Evolutionary conservation across 2,329 filamentous ascomycete species (phyloP), one percentile per base, ranked within the genome.

Genomic region (Dothidotthia symphoricarpi): DNA sequence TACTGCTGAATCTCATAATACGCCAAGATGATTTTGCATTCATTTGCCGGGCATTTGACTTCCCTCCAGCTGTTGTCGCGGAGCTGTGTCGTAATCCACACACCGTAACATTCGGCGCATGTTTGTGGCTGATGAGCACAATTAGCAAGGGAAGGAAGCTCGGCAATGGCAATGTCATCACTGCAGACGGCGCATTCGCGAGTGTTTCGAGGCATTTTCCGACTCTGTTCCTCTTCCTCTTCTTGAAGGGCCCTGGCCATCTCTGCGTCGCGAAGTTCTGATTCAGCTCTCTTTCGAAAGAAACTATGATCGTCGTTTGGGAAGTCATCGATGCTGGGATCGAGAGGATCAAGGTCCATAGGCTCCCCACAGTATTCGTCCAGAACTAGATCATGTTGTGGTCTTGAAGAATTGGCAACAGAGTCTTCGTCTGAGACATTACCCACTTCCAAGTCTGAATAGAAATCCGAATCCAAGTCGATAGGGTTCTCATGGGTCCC

Each of bases 41-140:
- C 72, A 8, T 12, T 34, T 9, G 38, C 51, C 0, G 77, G 76
- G 39, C 78, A 83, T 34, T 61, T 66, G 29, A 80, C 70, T 12
- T 71, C 63, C 16, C 69, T 69, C 69, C 73, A 74, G 3, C 60
- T 57, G 37, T 65, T 69, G 5, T 38, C 46, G 15, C 57, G 46
- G 7, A 72, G 53, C 40, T 71, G 63, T 2, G 63, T 55, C 4
- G 54, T 49, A 17, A 72, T 59, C 69, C 69, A 73, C 7, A 8
- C 36, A 3, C 62, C 41, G 16, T 68, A 63, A 42, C 70, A 73
- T 10, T 54, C 49, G 6, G 28, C 39, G 44, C 70, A 73, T 9
- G 59, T 63, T 5, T 62, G 38, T 5, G 58, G 47, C 5, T 40
- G 29, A 39, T 73, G 70, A 3, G 43, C 40, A 39, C 70, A 73